Evolutionary conservation across 495 filamentous ascomycete genomes (phyloP).

Genomic region (Lineolata rhizophorae): DNA sequence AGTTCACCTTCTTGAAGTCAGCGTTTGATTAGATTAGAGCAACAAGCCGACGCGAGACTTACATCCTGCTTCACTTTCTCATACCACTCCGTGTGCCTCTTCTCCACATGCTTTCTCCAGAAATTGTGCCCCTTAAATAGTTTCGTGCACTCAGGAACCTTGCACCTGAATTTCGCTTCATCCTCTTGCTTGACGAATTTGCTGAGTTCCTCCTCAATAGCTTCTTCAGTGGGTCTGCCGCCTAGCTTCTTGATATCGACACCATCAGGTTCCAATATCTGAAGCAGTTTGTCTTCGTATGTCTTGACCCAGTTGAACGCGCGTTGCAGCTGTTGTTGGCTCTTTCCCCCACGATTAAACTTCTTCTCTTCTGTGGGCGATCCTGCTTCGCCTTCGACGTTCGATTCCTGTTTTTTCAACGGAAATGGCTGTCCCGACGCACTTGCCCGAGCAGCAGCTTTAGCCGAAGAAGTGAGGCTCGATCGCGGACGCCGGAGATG

Average conservation of each 20-base stretch:
- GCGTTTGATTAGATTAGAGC: slow-evolving; percentile 3
- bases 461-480: slow-evolving; percentile 59
- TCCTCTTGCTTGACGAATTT: slow-evolving; percentile 94
- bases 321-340: slow-evolving; percentile 74
- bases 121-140: slow-evolving; percentile 93
- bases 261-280: slow-evolving; percentile 73
- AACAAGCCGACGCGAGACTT: slow-evolving; percentile 16
- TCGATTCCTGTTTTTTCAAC: slow-evolving; percentile 41
- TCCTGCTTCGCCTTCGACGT: slow-evolving; percentile 31
- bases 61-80: slow-evolving; percentile 65
- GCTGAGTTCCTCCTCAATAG: slow-evolving; percentile 59
- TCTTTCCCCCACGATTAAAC: slow-evolving; percentile 39
- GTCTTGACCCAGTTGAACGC: slow-evolving; percentile 99
- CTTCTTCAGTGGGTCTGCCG: slow-evolving; percentile 69
- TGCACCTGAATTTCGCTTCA: slow-evolving; percentile 88
- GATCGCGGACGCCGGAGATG: slow-evolving; percentile 79
- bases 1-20: slow-evolving; percentile 34
- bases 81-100: slow-evolving; percentile 79
- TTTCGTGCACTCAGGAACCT: slow-evolving; percentile 85
- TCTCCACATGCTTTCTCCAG: slow-evolving; percentile 96
- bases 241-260: slow-evolving; percentile 75
- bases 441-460: slow-evolving; percentile 66
- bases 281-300: slow-evolving; percentile 88
- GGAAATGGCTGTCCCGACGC: slow-evolving; percentile 63
- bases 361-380: slow-evolving; percentile 36